Base-by-base conservation (phyloP, 164 flowering plant genomes). In the Amborella trichopoda region DNA sequence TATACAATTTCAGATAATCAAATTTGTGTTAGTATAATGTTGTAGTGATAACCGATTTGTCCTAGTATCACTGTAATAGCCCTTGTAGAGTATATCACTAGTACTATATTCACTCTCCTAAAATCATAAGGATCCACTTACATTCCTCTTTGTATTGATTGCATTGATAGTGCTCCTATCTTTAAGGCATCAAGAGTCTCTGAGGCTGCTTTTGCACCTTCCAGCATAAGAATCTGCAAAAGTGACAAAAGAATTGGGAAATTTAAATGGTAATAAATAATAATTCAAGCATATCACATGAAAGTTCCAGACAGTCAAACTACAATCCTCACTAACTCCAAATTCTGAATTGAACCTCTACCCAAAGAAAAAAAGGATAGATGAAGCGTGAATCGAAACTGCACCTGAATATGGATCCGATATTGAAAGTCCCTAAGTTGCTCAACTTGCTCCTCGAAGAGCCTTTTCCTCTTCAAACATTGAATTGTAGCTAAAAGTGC, bases 101-200 rank as follows among this genome's bases (percentile, higher is more conserved):
- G n/a, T n/a, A n/a, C n/a, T n/a, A n/a, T n/a, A n/a, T n/a, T n/a
- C n/a, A n/a, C n/a, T n/a, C n/a, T n/a, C n/a, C n/a, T n/a, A n/a
- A n/a, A n/a, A n/a, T n/a, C n/a, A n/a, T n/a, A n/a, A n/a, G n/a
- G n/a, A n/a, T n/a, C n/a, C n/a, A 67, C 69, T 50, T 39, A 70
- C 75, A 67, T 67, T 28, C 67, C 75, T 51, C 67, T 70, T 42
- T 70, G 75, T 69, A 70, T 67, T 25, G 71, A 69, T 52, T 70
- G 67, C 71, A 70, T 70, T 23, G 75, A 64, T 53, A 71, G 22
- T 24, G 75, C 71, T 37, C 75, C 75, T 16, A 69, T 60, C 55
- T 71, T 59, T 59, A 67, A 60, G 26, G 75, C 75, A 61, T 70
- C 72, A 22, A 70, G 69, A 25, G 75, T 70, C 41, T 70, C 75